Conservation (phyloP, 352 stramenopile genomes). For the Phytophthora podocarpi region DNA sequence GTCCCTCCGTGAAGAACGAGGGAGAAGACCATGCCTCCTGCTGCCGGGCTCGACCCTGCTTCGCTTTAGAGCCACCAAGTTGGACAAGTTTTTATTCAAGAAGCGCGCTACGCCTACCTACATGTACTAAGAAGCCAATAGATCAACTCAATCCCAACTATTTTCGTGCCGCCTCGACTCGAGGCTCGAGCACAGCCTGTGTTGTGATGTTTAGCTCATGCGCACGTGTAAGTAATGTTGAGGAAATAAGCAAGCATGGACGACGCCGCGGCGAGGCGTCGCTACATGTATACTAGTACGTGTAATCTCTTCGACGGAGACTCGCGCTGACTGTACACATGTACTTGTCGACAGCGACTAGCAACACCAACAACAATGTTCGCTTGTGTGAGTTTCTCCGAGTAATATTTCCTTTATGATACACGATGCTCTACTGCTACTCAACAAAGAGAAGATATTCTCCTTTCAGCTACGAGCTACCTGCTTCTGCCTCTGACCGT, state of each 20-base stretch:
- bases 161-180: slow-evolving; percentile 33
- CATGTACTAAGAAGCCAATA: slow-evolving; percentile 39
- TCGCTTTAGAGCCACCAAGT: slow-evolving; percentile 16
- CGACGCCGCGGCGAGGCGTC: slow-evolving; percentile 7
- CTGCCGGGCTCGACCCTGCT: slow-evolving; percentile 5
- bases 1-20: not conserved
- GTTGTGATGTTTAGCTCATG: slow-evolving; percentile 9
- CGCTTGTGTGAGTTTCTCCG: slow-evolving; percentile 16
- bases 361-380: too few relatives aligned
- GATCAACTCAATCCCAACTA: slow-evolving; percentile 29
- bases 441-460: slow-evolving; percentile 35
- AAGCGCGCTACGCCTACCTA: slow-evolving; percentile 15
- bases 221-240: slow-evolving; percentile 34
- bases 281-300: too few relatives aligned
- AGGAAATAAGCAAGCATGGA: slow-evolving; percentile 36
- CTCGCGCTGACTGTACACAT: slow-evolving; percentile 1
- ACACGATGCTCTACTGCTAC: slow-evolving; percentile 50
- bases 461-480: slow-evolving; percentile 37
- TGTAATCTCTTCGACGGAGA: too few relatives aligned
- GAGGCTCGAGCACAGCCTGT: not conserved
- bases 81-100: slow-evolving; percentile 40
- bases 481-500: slow-evolving; percentile 27
- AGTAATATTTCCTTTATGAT: slow-evolving; percentile 49
- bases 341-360: too few relatives aligned
- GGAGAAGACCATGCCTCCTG: not conserved